phyloP scores from a whole-genome alignment of 495 filamentous ascomycete species.

The Penicillium silybi region DNA sequence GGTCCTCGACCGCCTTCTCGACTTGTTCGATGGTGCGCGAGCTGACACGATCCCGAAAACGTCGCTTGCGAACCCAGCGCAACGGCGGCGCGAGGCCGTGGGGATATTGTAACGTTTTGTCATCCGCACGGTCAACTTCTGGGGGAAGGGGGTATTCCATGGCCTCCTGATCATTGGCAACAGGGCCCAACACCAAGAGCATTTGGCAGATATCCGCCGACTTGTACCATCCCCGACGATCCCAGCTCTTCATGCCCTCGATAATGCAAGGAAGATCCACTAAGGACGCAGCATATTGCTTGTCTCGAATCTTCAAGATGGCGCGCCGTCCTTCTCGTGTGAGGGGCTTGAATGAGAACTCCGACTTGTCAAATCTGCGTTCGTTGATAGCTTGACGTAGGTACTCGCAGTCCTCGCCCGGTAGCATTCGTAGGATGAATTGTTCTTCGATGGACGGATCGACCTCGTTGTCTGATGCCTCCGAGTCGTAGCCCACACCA shows the following conservation, averaged over 20 bases:
- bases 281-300: conserved; percentile 72
- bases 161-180: conserved; percentile 70
- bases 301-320: conserved; percentile 62
- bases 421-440: conserved; percentile 83
- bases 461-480: conserved; percentile 81
- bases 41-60: conserved; percentile 74
- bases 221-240: conserved; percentile 88
- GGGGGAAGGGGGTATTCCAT: conserved; percentile 59
- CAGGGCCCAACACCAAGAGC: conserved; percentile 72
- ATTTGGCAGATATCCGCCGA: conserved; percentile 94
- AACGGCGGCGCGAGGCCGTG: conserved; percentile 93
- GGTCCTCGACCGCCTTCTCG: conserved; percentile 72
- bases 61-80: conserved; percentile 75
- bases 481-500: conserved; percentile 95
- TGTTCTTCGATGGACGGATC: conserved; percentile 87
- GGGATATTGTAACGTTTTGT: conserved; percentile 69
- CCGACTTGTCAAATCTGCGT: conserved; percentile 62
- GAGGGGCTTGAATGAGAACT: conserved; percentile 75
- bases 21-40: conserved; percentile 85
- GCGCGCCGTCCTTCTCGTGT: conserved; percentile 70
- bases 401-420: conserved; percentile 80
- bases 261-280: conserved; percentile 90
- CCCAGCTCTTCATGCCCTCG: conserved; percentile 96
- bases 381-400: conserved; percentile 67
- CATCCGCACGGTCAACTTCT: conserved; percentile 57